Evolutionary conservation across 169 alveolate species (phyloP), one percentile per base, ranked within the genome.

Genomic region (Cryptosporidium sp.): DNA sequence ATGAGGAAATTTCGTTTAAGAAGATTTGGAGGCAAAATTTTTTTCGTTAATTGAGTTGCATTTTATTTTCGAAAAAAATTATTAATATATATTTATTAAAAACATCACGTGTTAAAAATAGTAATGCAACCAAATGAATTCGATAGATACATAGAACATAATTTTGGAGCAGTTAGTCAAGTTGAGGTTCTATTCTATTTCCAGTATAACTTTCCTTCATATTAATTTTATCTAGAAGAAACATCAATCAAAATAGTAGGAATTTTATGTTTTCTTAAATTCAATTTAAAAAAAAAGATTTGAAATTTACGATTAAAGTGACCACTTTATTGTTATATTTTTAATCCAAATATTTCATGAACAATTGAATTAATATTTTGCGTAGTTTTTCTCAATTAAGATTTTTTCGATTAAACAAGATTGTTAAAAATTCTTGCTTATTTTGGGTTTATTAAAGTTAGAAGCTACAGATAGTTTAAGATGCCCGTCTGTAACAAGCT

Each of bases 261-360:
- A 51, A 86, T 84, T 55, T 92, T 87, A 50, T 71, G 67, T 55
- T 89, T 85, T 62, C 91, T 91, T 59, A 93, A 92, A 58, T 87
- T 93, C 67, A 93, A 86, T 61, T 91, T 94, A 23, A 93, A 85
- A 39, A 58, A 58, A 85, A 39, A 58, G 43, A 18, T 48, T 62
- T 45, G 69, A 3, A 43, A 75, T 70, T 26, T 69, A 16, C 51
- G 69, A 68, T 23, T 75, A 39, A 33, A 67, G 23, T 10, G 5
- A 29, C 21, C 10, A 69, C 68, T 58, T 92, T 85, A 74, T 94
- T 94, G 69, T 92, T 92, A 71, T 94, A 97, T 37, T 97, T n/a
- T 94, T 93, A 96, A 97, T 7, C 98, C 98, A 91, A 97, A 95
- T 14, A 97, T 84, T n/a, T n/a, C n/a, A n/a, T n/a, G n/a, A n/a